Evolutionary conservation across 2,329 filamentous ascomycete species (phyloP), one percentile per base, ranked within the genome.

Genomic region (Colletotrichum cereale): DNA sequence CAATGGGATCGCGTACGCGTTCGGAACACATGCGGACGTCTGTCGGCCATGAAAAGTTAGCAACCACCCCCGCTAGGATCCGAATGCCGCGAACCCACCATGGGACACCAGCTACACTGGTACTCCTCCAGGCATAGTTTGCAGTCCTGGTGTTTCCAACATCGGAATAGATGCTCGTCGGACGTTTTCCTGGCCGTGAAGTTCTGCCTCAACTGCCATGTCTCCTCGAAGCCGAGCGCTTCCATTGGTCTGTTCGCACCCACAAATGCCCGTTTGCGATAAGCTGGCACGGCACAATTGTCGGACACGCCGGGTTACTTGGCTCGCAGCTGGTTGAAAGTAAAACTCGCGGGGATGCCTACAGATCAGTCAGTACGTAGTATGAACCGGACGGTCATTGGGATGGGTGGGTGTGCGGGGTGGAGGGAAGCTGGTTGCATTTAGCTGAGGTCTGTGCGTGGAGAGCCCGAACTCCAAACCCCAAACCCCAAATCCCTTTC

Each of bases 11-110:
- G 73, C 66, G 67, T 84, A 77, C 21, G 80, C 78, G 72, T 88
- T 89, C 29, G 88, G 87, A 2, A 89, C 84, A 76, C 88, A 90
- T 0, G 85, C 84, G 78, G 84, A 86, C 5, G 86, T 86, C 86
- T 88, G 67, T 56, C 31, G 31, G 8, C 24, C 29, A 40, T 31
- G 7, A 16, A 48, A 47, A 52, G 53, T 60, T 47, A 62, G 52
- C 14, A 58, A 63, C 67, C 47, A 72, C 36, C 24, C 62, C 26
- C 34, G 63, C 42, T 34, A 31, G n/a, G 4, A 36, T 24, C 47
- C 11, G 24, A 31, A 48, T 14, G 60, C 52, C 48, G 52, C 24
- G 62, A 55, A 78, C 84, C 63, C 80, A 88, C 86, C 76, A 84
- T 86, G 24, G 86, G 86, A 77, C 86, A 88, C 86, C 86, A 88